A percentile compares a stretch with the other conserved stretches of the same genome.
phyloP scores from a whole-genome alignment of 371 early-diverging fungal species.

The Syncephalastrum contaminatum region DNA sequence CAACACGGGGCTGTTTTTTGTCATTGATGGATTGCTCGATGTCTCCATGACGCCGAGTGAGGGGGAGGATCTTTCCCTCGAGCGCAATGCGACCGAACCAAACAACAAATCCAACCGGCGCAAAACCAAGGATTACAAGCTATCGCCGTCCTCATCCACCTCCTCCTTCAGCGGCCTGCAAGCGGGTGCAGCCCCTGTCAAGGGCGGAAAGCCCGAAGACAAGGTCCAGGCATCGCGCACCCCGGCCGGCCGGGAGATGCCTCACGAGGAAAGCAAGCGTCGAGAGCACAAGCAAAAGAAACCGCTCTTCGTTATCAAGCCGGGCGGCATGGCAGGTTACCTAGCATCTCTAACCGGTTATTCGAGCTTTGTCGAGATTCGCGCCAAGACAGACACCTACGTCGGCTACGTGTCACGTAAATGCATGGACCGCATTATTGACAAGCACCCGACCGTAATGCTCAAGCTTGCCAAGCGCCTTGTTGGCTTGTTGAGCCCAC shows the following conservation, averaged over 20 bases:
- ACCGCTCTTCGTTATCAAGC: slow-evolving; percentile 69
- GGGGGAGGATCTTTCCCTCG: slow-evolving; percentile 31
- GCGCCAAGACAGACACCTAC: slow-evolving; percentile 78
- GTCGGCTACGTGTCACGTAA: slow-evolving; percentile 86
- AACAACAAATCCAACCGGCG: too few species aligned
- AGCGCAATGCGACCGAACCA: neutral
- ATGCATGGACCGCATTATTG: slow-evolving; percentile 80
- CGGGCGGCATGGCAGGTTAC: slow-evolving; percentile 93
- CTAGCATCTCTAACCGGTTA: slow-evolving; percentile 88
- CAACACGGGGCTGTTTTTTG: slow-evolving; percentile 85
- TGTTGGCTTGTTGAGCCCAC: slow-evolving; percentile 76
- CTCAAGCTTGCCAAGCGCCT: slow-evolving; percentile 89
- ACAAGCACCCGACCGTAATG: slow-evolving; percentile 79
- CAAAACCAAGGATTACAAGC: too few species aligned
- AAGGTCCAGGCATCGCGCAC: slow-evolving; percentile 32
- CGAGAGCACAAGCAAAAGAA: slow-evolving; percentile 27
- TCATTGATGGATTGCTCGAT: slow-evolving; percentile 88
- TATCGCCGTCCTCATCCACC: too few species aligned
- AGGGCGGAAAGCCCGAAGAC: slow-evolving; percentile 13
- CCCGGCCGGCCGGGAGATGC: slow-evolving; percentile 34
- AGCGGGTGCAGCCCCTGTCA: neutral
- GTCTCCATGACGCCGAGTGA: slow-evolving; percentile 62
- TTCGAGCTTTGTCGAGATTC: slow-evolving; percentile 82
- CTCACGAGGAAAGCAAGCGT: slow-evolving; percentile 12
- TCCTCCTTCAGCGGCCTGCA: too few species aligned